phyloP scores from a whole-genome alignment of 208 protist genomes.

The Zelonia costaricensis region DNA sequence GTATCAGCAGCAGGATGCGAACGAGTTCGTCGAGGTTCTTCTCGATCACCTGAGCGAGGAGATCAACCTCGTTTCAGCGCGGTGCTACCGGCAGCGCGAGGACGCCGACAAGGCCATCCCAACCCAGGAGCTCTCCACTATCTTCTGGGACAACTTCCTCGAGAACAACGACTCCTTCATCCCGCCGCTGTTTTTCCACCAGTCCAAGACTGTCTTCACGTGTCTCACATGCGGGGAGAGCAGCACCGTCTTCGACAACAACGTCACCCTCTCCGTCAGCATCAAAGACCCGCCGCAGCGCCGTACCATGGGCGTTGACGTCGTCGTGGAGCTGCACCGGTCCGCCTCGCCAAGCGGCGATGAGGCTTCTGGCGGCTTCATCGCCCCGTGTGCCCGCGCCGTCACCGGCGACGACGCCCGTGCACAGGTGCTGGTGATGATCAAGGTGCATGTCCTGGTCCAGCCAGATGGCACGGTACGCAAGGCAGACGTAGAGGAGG shows the following conservation, averaged over 20 bases:
- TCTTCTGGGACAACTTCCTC: constrained; percentile 91
- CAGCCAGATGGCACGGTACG: constrained; percentile 31
- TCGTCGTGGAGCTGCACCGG: constrained; percentile 30
- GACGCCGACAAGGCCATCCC: constrained; percentile 74
- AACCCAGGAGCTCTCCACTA: constrained; percentile 58
- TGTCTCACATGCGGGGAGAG: constrained; percentile 64
- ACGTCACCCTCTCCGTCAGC: constrained; percentile 62
- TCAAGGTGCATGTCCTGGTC: constrained; percentile 25
- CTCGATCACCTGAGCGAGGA: constrained; percentile 92
- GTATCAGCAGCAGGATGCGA: constrained; percentile 87
- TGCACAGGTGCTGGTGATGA: constrained; percentile 15
- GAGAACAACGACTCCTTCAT: constrained; percentile 79
- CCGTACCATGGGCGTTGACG: constrained; percentile 33
- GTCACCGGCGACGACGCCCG: constrained; percentile 4
- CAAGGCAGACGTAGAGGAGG: constrained; percentile 26
- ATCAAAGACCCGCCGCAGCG: constrained; percentile 47
- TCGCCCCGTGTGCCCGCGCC: constrained; percentile 5
- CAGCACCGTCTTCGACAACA: constrained; percentile 80
- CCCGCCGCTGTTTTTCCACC: constrained; percentile 76
- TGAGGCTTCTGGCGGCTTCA: not conserved
- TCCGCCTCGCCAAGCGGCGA: not conserved
- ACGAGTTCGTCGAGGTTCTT: constrained; percentile 89
- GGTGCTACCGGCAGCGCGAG: constrained; percentile 82
- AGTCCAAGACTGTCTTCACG: constrained; percentile 69
- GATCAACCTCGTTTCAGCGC: constrained; percentile 75